Conservation (phyloP, 495 filamentous ascomycete genomes). For the Penicillium canariense region DNA sequence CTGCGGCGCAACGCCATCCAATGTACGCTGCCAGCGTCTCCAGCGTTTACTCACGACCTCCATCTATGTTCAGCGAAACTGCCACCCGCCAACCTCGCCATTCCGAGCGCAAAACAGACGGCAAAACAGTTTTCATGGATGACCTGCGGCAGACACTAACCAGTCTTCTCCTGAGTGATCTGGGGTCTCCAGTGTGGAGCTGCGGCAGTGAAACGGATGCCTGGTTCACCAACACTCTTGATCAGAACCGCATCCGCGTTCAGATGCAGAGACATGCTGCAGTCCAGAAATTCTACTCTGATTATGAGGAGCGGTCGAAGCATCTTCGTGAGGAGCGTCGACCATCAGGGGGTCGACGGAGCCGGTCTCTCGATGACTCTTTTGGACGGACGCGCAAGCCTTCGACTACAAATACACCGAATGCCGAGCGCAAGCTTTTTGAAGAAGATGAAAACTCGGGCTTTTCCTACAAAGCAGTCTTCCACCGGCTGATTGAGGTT, state of each 20-base stretch:
- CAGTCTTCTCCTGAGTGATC: slow-evolving; percentile 83
- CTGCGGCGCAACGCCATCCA: slow-evolving; percentile 65
- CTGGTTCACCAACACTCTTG: slow-evolving; percentile 76
- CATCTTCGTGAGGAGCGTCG: slow-evolving; percentile 24
- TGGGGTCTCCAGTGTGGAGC: slow-evolving; percentile 80
- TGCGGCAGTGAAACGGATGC: slow-evolving; percentile 87
- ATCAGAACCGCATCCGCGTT: slow-evolving; percentile 73
- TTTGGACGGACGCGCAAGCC: background rate
- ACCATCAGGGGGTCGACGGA: slow-evolving; percentile 28
- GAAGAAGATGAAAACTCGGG: slow-evolving; percentile 22
- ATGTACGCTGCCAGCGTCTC: slow-evolving; percentile 60
- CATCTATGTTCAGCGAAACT: slow-evolving; percentile 44
- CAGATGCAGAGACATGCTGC: slow-evolving; percentile 62
- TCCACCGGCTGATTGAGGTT: slow-evolving; percentile 74
- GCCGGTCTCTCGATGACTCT: slow-evolving; percentile 33
- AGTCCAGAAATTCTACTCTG: slow-evolving; percentile 47
- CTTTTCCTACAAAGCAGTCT: slow-evolving; percentile 73
- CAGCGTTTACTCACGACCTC: slow-evolving; percentile 49
- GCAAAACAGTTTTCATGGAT: slow-evolving; percentile 66
- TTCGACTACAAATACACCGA: background rate
- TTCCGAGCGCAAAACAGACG: slow-evolving; percentile 38
- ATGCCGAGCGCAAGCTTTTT: background rate
- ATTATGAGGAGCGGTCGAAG: slow-evolving; percentile 37
- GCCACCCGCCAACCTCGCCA: slow-evolving; percentile 33
- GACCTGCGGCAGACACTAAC: slow-evolving; percentile 77